Evolutionary conservation across 371 early-diverging fungal species (phyloP), one percentile per base, ranked within the genome.

Genomic region (Circinella minor): DNA sequence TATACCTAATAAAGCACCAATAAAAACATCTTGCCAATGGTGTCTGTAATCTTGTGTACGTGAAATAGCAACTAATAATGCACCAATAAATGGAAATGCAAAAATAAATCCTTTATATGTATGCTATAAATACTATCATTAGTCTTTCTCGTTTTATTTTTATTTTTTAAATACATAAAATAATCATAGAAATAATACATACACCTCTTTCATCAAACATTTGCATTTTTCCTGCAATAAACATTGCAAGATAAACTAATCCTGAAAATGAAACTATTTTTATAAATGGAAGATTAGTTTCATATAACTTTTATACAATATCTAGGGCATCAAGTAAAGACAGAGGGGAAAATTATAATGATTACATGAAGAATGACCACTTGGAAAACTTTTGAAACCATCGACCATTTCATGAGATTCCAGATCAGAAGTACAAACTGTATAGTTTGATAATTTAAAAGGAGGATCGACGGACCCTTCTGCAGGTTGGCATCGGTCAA

Each of bases 371-470:
- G 97, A 81, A 79, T 98, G 99, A 5, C 99, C 99, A 18, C 96
- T 96, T 43, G 95, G 95, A 74, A 97, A 99, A 72, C 93, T 91
- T 80, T 92, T 93, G 79, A 94, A 90, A 9, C 96, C 98, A 63
- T 97, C 95, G 46, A 77, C 75, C 71, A 95, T 79, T 0, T 89
- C 68, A n/a, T 80, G 76, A 14, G 77, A 48, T 73, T 86, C 77
- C n/a, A 74, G 48, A 34, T 74, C 73, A 2, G 78, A 70, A 15
- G 80, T 76, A 47, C 84, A 84, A 55, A 84, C 84, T 14, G 78
- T 72, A 1, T 83, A 74, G 51, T 81, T 87, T 61, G 88, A 86
- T 61, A 93, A 79, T 5, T 90, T 86, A 54, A 86, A 83, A 20
- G 63, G 54, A 3, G 91, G 91, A 71, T 92, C 91, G 0, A 68